Evolutionary conservation across 1,139 yeast genomes (phyloP).

Genomic region (Kurtzmaniella natalensis): DNA sequence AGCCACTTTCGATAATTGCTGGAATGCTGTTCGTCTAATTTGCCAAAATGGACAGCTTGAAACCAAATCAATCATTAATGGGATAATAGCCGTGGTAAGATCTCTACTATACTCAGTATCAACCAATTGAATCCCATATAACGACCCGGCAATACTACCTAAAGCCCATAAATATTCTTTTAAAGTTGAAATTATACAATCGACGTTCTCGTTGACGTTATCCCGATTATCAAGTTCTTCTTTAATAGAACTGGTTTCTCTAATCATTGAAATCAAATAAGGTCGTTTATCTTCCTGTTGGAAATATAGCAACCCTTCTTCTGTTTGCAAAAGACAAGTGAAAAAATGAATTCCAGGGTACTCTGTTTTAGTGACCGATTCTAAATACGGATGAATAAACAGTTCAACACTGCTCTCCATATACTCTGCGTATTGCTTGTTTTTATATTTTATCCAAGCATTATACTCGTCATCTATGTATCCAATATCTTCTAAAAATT

Average conservation of each 20-base stretch:
- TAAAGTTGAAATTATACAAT: slow-evolving; percentile 27
- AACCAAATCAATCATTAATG: slow-evolving; percentile 41
- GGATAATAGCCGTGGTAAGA: slow-evolving; percentile 51
- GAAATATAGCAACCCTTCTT: slow-evolving; percentile 60
- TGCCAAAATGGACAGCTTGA: slow-evolving; percentile 53
- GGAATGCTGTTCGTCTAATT: slow-evolving; percentile 72
- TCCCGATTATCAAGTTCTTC: background rate
- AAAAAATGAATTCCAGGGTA: slow-evolving; percentile 53
- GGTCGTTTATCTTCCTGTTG: slow-evolving; percentile 19
- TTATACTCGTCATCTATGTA: slow-evolving; percentile 28
- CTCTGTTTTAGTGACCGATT: background rate
- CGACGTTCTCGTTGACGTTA: no score
- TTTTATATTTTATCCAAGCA: slow-evolving; percentile 22
- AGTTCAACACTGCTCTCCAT: slow-evolving; percentile 21
- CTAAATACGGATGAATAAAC: slow-evolving; percentile 25
- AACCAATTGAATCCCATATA: slow-evolving; percentile 61
- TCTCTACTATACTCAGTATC: slow-evolving; percentile 47
- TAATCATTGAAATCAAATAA: slow-evolving; percentile 24
- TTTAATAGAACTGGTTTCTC: slow-evolving; percentile 15
- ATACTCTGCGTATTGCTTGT: slow-evolving; percentile 18
- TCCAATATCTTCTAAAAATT: slow-evolving; percentile 30
- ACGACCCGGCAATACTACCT: slow-evolving; percentile 74
- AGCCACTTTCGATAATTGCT: slow-evolving; percentile 70
- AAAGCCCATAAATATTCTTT: slow-evolving; percentile 85
- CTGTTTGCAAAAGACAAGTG: slow-evolving; percentile 74